Evolutionary conservation across 2,329 filamentous ascomycete species (phyloP).

Genomic region (Byssochlamys sp.): DNA sequence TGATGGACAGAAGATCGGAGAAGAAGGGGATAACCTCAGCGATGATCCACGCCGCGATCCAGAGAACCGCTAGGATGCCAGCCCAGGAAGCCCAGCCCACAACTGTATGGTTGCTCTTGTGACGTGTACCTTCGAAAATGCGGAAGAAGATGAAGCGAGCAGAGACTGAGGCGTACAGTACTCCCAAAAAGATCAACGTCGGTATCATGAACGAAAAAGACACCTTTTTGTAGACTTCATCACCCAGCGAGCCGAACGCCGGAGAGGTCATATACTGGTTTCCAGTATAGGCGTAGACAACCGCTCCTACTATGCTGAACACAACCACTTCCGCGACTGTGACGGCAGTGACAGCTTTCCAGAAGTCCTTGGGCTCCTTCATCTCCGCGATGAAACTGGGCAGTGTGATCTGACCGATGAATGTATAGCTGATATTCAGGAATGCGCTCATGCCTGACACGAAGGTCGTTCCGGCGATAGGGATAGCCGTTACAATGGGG

Average conservation of each 20-base stretch:
- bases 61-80: constrained; percentile 54
- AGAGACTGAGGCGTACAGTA: constrained; percentile 81
- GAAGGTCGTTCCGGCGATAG: constrained; percentile 63
- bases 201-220: constrained; percentile 93
- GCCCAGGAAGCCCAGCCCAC: constrained; percentile 73
- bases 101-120: constrained; percentile 71
- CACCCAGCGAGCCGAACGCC: constrained; percentile 73
- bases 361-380: constrained; percentile 71
- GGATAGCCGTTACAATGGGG: constrained; percentile 59
- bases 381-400: constrained; percentile 95
- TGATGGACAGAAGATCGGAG: constrained; percentile 52
- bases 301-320: constrained; percentile 69
- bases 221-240: constrained; percentile 70
- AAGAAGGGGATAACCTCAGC: constrained; percentile 92
- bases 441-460: constrained; percentile 77
- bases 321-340: constrained; percentile 80
- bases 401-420: constrained; percentile 88
- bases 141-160: constrained; percentile 89
- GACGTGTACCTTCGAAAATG: constrained; percentile 66
- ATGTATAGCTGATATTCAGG: constrained; percentile 91
- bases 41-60: constrained; percentile 85
- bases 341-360: constrained; percentile 83
- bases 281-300: constrained; percentile 80
- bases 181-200: constrained; percentile 82
- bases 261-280: constrained; percentile 81